Percentiles rank a stretch among this genome's conserved stretches.
Conservation (phyloP, 176 grass and related monocot genomes). For the Eremochloa ophiuroides region DNA sequence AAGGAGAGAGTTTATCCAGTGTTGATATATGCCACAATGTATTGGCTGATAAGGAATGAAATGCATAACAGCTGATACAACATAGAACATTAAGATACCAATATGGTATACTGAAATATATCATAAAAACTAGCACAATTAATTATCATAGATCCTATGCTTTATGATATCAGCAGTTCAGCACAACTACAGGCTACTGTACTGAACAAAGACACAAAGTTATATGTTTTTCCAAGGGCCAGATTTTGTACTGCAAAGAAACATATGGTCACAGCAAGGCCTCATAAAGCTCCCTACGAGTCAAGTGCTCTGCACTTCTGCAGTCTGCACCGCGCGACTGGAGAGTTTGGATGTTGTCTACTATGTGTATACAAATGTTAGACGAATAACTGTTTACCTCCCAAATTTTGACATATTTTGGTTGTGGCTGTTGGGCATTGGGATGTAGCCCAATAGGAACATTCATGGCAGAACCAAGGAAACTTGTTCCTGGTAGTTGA, state of each 20-base stretch:
- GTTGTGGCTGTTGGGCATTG: not conserved
- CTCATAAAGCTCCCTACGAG: not conserved
- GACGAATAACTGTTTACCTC: conserved; percentile 54
- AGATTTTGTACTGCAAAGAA: not conserved
- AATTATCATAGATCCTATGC: not conserved
- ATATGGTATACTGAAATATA: not conserved
- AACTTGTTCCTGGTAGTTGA: conserved; percentile 38
- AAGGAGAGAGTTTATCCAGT: not conserved
- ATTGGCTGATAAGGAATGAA: not conserved
- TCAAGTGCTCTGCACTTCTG: not conserved
- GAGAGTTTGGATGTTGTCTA: not conserved
- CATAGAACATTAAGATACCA: not conserved
- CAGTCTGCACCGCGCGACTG: too few species aligned
- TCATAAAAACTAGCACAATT: not conserved
- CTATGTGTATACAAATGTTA: not conserved
- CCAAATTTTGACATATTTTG: conserved; percentile 97
- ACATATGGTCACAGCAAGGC: not conserved
- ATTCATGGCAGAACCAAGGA: not conserved
- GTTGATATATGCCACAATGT: not conserved
- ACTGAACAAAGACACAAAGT: not conserved
- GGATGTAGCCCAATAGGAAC: not conserved
- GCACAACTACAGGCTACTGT: not conserved
- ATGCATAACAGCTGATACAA: not conserved
- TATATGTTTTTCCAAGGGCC: not conserved
- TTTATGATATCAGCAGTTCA: not conserved